These are phyloP conservation scores for Camelina hispida DNA, from an alignment of 345 rosid genomes.

Conservation along the genomic window DNA sequence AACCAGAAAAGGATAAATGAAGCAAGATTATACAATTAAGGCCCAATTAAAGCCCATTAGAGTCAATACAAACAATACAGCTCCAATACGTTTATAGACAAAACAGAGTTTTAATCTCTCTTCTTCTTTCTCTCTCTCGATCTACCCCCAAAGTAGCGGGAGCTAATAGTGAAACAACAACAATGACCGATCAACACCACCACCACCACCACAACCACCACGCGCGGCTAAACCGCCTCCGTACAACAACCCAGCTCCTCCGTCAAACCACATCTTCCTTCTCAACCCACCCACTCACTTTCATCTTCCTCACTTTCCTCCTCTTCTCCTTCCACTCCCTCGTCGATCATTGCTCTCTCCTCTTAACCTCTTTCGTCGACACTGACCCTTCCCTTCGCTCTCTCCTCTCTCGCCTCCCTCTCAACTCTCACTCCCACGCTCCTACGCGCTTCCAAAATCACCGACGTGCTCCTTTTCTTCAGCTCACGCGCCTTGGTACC, in stretches of 20 bases:
- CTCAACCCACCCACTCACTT: slow-evolving; percentile 58
- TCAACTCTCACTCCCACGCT: slow-evolving; percentile 38
- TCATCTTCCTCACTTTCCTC: slow-evolving; percentile 72
- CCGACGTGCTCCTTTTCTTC: slow-evolving; percentile 78
- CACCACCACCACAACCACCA: slow-evolving; percentile 42
- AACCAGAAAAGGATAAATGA: too few species aligned
- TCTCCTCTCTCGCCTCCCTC: slow-evolving; percentile 84
- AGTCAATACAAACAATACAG: background rate
- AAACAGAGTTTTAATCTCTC: background rate
- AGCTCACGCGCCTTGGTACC: slow-evolving; percentile 82
- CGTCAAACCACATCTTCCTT: slow-evolving; percentile 55
- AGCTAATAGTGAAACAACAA: slow-evolving; percentile 42
- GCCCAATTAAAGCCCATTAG: slow-evolving; percentile 2
- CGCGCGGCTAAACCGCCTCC: slow-evolving; percentile 60
- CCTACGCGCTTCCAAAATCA: slow-evolving; percentile 45
- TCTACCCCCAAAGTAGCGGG: slow-evolving; percentile 39
- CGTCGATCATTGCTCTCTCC: slow-evolving; percentile 71
- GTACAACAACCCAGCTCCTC: slow-evolving; percentile 67
- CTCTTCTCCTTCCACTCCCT: slow-evolving; percentile 81
- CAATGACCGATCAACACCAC: slow-evolving; percentile 65
- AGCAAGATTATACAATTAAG: background rate
- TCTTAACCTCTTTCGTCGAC: slow-evolving; percentile 79
- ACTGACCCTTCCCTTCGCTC: slow-evolving; percentile 81
- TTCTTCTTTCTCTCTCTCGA: slow-evolving; percentile 2
- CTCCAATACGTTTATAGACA: background rate